Conservation (phyloP, 2,329 filamentous ascomycete genomes). For the Lasiodiplodia citricola region DNA sequence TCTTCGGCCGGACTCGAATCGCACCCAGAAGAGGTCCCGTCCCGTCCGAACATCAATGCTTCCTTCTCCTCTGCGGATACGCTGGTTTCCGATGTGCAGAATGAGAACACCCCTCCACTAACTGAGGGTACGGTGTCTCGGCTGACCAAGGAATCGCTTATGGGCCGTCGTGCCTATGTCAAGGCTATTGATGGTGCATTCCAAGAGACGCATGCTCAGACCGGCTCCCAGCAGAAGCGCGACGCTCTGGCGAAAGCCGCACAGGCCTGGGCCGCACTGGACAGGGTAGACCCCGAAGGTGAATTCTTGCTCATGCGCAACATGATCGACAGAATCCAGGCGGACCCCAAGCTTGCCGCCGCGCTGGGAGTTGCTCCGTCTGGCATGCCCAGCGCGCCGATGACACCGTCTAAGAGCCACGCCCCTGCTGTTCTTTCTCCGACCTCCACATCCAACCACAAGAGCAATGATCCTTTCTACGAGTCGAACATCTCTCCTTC, state of each 20-base stretch:
- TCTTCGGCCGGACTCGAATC: slow-evolving; percentile 62
- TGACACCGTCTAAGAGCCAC: neutral
- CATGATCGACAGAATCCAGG: slow-evolving; percentile 74
- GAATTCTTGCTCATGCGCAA: slow-evolving; percentile 82
- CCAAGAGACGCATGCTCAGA: slow-evolving; percentile 86
- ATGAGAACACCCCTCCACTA: slow-evolving; percentile 69
- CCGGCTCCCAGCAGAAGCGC: slow-evolving; percentile 69
- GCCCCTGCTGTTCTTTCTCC: slow-evolving; percentile 28
- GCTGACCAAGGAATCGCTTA: slow-evolving; percentile 74
- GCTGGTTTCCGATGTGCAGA: slow-evolving; percentile 25
- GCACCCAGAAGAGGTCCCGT: slow-evolving; percentile 17
- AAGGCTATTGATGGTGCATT: slow-evolving; percentile 83
- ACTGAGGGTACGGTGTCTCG: slow-evolving; percentile 48
- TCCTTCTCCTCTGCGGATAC: slow-evolving; percentile 23
- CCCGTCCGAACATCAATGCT: slow-evolving; percentile 3
- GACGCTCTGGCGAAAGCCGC: slow-evolving; percentile 83
- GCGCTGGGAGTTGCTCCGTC: slow-evolving; percentile 48
- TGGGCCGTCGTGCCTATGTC: slow-evolving; percentile 81
- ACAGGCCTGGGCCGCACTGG: slow-evolving; percentile 83
- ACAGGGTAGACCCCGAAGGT: slow-evolving; percentile 88
- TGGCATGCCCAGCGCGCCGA: slow-evolving; percentile 15
- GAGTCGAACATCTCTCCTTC: slow-evolving; percentile 5
- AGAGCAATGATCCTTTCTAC: slow-evolving; percentile 32
- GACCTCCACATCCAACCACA: slow-evolving; percentile 35
- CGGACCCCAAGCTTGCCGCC: slow-evolving; percentile 68